Conservation (phyloP, 352 stramenopile genomes). For the Pythium graminicola region DNA sequence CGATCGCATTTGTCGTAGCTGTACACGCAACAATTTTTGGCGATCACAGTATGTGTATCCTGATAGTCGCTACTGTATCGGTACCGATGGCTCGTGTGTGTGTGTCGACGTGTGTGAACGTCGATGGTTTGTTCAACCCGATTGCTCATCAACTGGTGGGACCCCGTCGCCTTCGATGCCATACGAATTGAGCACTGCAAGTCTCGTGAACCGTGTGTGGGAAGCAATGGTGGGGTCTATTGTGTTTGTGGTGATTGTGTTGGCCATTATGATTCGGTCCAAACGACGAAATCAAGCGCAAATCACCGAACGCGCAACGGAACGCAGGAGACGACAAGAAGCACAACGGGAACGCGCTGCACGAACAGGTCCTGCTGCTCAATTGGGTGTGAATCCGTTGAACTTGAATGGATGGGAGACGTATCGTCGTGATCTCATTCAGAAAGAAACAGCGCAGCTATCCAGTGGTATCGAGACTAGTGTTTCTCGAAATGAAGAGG, state of each 20-base stretch:
- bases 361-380: background rate
- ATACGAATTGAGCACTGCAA: background rate
- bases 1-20: conserved; percentile 5
- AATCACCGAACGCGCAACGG: too few species aligned
- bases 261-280: conserved; percentile 2
- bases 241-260: conserved; percentile 7
- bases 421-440: conserved; percentile 16
- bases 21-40: conserved; percentile 13
- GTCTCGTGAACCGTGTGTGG: conserved; percentile 12
- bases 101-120: conserved; percentile 20
- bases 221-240: conserved; percentile 13
- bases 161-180: background rate
- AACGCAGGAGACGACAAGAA: conserved; percentile 4
- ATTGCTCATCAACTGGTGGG: background rate
- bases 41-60: conserved; percentile 5
- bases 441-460: conserved; percentile 11
- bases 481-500: background rate
- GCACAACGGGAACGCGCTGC: conserved; percentile 3
- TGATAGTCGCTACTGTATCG: conserved; percentile 16
- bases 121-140: conserved; percentile 11
- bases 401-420: conserved; percentile 12
- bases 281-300: too few species aligned
- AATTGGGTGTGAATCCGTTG: conserved; percentile 9
- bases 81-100: conserved; percentile 5
- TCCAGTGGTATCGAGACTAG: background rate